Base-by-base conservation (phyloP, 1,139 yeast genomes). In the Protomyces arabidopsidicola region DNA sequence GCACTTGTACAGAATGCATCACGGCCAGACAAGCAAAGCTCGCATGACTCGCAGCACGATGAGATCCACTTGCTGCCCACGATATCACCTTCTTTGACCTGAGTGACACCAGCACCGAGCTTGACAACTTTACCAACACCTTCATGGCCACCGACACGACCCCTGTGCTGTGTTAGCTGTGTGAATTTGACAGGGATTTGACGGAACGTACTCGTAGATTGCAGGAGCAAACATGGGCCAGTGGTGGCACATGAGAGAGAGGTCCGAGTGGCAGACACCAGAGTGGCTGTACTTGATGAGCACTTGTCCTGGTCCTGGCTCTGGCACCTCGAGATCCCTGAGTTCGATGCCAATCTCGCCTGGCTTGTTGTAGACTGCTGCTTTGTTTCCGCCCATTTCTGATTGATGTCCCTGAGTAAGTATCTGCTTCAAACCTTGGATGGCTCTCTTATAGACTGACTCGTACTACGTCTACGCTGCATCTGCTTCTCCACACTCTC, bases 231-330 rank as follows among this genome's bases (percentile, higher is more conserved):
- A 42, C 58, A 56, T 35, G 65, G 87, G 87, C 87, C 87, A 85
- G 75, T 85, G 89, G 69, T 87, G 88, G 74, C 84, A 81, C 86
- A 86, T 84, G 68, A 87, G 87, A 75, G 84, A 88, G 74, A 85
- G 79, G 72, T 84, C 88, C 53, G 86, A 83, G 76, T 83, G 88
- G 74, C 87, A 84, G 56, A 84, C 87, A 72, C 87, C 87, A 31
- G 87, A 81, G 77, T 82, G 85, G 75, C 81, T 80, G 73, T 85
- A 82, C 72, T 84, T 81, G 77, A 85, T 76, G 71, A 85, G 78
- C 65, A 85, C 75, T 74, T 85, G 86, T 70, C 81, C 82, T 65
- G 85, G 76, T 70, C 78, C 80, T 66, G 88, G 88, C 65, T 72
- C 75, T 64, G 88, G 88, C 55, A 84, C 86, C 45, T 87, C 84